Conservation (phyloP, 805 yeast species). For the Starmerella sp. region DNA sequence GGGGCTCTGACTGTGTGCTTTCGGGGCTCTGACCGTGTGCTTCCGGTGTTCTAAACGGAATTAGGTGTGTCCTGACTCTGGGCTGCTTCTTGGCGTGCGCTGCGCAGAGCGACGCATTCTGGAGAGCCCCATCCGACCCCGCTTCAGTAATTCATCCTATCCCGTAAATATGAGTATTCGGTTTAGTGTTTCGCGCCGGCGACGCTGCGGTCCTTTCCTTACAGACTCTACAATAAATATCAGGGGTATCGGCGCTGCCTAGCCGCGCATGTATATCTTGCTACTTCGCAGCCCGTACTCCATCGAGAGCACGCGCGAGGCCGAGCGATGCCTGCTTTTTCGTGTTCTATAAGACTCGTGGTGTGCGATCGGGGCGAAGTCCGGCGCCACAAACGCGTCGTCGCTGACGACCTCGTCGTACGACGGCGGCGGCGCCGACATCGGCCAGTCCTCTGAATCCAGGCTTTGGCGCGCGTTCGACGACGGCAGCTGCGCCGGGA, state of each 20-base stretch:
- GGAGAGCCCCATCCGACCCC: too few relatives aligned
- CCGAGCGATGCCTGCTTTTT: background rate
- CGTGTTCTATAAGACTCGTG: constrained; percentile 7
- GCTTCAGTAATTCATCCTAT: too few relatives aligned
- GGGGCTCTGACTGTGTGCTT: too few relatives aligned
- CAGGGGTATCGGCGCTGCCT: background rate
- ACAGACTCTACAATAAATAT: background rate
- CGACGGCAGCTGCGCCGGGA: background rate
- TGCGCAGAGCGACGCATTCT: too few relatives aligned
- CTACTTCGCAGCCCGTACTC: constrained; percentile 39
- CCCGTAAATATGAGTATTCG: background rate
- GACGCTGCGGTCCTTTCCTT: too few relatives aligned
- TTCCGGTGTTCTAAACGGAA: too few relatives aligned
- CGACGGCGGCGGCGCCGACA: constrained; percentile 11
- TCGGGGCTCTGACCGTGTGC: too few relatives aligned
- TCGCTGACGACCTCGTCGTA: constrained; percentile 18
- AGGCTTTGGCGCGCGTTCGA: background rate
- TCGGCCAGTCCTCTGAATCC: background rate
- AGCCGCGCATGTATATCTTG: constrained; percentile 23
- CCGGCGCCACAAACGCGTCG: background rate
- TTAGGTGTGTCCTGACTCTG: too few relatives aligned
- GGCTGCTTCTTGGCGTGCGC: too few relatives aligned
- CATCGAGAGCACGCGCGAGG: constrained; percentile 4
- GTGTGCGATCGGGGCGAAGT: constrained; percentile 1
- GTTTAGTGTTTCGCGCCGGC: too few relatives aligned